These are phyloP conservation scores for Saccharomycopsis synnaedendra DNA, from an alignment of 805 yeast genomes.

Conservation along the genomic window DNA sequence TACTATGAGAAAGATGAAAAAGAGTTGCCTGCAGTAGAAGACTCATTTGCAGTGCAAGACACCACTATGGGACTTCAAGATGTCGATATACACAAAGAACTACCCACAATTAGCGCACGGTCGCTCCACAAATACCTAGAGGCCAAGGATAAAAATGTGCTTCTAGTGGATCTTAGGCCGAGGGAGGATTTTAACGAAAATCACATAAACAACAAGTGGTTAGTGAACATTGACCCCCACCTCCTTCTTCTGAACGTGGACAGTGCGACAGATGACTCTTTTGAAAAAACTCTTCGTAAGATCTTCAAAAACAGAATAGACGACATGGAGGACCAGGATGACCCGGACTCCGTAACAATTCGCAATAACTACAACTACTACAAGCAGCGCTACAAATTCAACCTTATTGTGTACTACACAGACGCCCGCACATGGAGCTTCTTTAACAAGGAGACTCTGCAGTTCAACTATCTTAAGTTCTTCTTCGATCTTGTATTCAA, in stretches of 20 bases:
- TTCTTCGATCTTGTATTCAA: constrained; percentile 11
- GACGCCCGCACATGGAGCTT: constrained; percentile 12
- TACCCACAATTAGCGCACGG: constrained; percentile 6
- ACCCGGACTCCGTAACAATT: constrained; percentile 8
- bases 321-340: constrained; percentile 5
- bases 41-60: background rate
- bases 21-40: constrained; percentile 1
- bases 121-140: constrained; percentile 8
- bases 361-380: constrained; percentile 14
- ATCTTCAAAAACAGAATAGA: constrained; percentile 5
- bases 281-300: constrained; percentile 11
- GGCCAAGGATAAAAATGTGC: constrained; percentile 8
- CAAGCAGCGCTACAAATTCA: constrained; percentile 15
- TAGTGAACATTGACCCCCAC: constrained; percentile 12
- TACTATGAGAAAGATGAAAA: constrained; percentile 5
- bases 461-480: constrained; percentile 11
- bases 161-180: constrained; percentile 12
- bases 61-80: background rate
- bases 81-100: background rate
- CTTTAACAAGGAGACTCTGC: constrained; percentile 4
- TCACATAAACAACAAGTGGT: constrained; percentile 13
- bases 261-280: constrained; percentile 7
- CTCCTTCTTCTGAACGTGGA: constrained; percentile 1
- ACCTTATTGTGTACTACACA: constrained; percentile 13
- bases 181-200: constrained; percentile 12